These are phyloP conservation scores for Fusarium veterinarium DNA, from an alignment of 2,329 filamentous ascomycete genomes.

Conservation along the genomic window DNA sequence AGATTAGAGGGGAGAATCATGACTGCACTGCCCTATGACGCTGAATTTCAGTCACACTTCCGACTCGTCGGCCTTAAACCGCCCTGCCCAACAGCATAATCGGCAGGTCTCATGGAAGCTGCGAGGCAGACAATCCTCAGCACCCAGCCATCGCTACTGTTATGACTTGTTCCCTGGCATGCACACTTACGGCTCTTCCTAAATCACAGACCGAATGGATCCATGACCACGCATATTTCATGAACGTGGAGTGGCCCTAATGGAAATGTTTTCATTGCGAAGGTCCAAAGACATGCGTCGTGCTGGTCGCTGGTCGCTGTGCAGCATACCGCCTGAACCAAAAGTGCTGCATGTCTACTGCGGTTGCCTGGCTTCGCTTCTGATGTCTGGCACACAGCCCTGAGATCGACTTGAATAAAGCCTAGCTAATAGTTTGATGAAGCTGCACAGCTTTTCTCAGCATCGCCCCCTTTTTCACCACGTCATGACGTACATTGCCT, in stretches of 20 bases:
- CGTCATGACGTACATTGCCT: not conserved
- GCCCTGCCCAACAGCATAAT: not conserved
- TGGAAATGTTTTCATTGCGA: not conserved
- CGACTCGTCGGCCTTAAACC: not conserved
- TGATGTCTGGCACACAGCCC: not conserved
- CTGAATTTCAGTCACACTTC: not conserved
- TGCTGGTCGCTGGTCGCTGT: not conserved
- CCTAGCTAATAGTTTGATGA: not conserved
- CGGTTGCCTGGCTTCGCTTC: not conserved
- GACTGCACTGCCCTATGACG: not conserved
- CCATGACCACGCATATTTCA: not conserved
- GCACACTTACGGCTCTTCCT: not conserved
- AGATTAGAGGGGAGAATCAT: not conserved
- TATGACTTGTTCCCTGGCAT: not conserved
- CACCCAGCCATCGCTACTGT: not conserved
- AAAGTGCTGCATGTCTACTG: not conserved
- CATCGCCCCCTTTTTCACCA: not conserved
- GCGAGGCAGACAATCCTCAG: not conserved
- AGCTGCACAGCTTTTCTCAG: not conserved
- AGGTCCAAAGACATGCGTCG: not conserved
- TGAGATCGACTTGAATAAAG: not conserved
- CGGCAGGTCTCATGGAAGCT: not conserved
- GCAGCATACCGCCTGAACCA: not conserved
- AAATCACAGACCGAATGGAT: not conserved
- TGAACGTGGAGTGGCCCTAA: not conserved